Percentiles rank a stretch among this genome's conserved stretches.
Evolutionary conservation across 495 filamentous ascomycete genomes (phyloP).

Genomic region (Barbatosphaeria neglecta): DNA sequence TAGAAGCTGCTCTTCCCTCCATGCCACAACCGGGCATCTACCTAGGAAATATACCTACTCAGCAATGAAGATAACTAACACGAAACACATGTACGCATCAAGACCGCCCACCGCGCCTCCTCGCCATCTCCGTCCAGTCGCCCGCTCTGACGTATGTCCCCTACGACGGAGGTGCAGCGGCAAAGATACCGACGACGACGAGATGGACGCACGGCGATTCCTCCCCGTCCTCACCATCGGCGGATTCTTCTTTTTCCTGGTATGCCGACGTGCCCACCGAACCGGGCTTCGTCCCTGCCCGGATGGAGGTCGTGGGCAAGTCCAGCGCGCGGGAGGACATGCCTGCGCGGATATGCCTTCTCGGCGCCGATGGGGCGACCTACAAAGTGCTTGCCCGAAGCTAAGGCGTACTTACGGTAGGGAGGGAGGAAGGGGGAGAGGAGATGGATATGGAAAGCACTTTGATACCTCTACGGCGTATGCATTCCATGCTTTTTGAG

Average conservation of each 20-base stretch:
- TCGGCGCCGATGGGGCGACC: constrained; percentile 28
- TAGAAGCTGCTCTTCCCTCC: background rate
- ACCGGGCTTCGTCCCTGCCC: constrained; percentile 26
- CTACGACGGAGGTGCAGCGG: constrained; percentile 3
- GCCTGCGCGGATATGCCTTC: constrained; percentile 29
- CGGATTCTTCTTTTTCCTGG: constrained; percentile 6
- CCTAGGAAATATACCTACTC: background rate
- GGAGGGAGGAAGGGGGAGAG: too few relatives aligned
- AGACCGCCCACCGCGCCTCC: background rate
- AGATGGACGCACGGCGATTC: background rate
- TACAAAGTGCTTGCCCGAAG: constrained; percentile 30
- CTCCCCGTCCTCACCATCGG: background rate
- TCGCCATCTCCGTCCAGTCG: background rate
- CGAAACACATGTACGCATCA: constrained; percentile 3
- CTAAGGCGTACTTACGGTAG: too few relatives aligned
- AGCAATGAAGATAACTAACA: too few relatives aligned
- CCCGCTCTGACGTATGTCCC: background rate
- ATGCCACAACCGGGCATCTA: too few relatives aligned
- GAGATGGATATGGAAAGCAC: too few relatives aligned
- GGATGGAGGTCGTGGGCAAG: constrained; percentile 34
- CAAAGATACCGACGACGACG: background rate
- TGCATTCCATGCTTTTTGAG: too few relatives aligned
- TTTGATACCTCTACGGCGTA: too few relatives aligned
- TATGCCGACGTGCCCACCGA: constrained; percentile 17
- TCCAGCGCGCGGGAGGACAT: constrained; percentile 22